Evolutionary conservation across 2,329 filamentous ascomycete species (phyloP).

Genomic region (Stemphylium lycopersici): DNA sequence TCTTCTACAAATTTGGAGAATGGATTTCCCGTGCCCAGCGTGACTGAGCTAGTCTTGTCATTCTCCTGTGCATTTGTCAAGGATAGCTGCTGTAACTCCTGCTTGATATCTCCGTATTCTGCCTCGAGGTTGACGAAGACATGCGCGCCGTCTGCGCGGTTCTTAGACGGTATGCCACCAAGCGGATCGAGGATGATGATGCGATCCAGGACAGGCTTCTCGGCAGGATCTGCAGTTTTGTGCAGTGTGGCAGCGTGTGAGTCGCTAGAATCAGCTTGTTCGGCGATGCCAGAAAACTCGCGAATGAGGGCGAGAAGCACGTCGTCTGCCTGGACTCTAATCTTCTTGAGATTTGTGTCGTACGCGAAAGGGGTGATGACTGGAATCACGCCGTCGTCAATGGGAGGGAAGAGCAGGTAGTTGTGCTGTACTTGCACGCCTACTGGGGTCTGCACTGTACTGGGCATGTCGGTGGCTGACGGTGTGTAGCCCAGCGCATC

Average conservation of each 20-base stretch:
- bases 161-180: constrained; percentile 78
- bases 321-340: constrained; percentile 63
- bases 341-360: constrained; percentile 52
- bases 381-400: constrained; percentile 72
- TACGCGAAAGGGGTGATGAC: constrained; percentile 72
- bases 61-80: constrained; percentile 15
- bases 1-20: constrained; percentile 52
- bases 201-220: constrained; percentile 68
- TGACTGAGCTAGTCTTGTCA: constrained; percentile 10
- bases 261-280: constrained; percentile 18
- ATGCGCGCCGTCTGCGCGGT: constrained; percentile 67
- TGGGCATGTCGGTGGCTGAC: constrained; percentile 31
- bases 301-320: constrained; percentile 77
- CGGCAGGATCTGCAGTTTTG: constrained; percentile 26
- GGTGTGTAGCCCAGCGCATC: constrained; percentile 54
- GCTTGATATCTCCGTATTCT: constrained; percentile 74
- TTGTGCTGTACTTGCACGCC: constrained; percentile 51
- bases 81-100: constrained; percentile 59
- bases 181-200: constrained; percentile 87
- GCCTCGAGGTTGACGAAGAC: constrained; percentile 94
- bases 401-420: constrained; percentile 65
- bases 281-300: constrained; percentile 72
- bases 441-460: constrained; percentile 45
- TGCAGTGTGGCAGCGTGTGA: constrained; percentile 27
- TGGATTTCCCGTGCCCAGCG: constrained; percentile 49